Evolutionary conservation across 495 filamentous ascomycete genomes (phyloP).

Genomic region (Hypomontagnella monticulosa): DNA sequence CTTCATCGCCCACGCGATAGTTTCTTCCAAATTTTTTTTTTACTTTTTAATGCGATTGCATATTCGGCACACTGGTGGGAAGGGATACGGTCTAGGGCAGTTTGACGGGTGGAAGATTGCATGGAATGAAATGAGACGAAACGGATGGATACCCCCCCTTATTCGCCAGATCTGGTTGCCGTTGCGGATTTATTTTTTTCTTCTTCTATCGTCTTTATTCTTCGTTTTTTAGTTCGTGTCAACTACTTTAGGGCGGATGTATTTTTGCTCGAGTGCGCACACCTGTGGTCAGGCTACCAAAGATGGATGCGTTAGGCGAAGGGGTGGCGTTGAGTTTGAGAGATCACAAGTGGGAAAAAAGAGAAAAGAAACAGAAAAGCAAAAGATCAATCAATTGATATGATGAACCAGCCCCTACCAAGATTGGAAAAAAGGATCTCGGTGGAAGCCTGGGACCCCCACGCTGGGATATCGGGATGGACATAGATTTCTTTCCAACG

Average conservation of each 20-base stretch:
- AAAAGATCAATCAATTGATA: too few species aligned
- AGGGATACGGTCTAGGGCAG: conserved; percentile 37
- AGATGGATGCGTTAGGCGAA: conserved; percentile 33
- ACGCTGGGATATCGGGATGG: conserved; percentile 42
- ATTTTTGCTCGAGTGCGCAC: conserved; percentile 31
- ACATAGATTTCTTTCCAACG: conserved; percentile 49
- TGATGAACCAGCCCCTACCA: conserved; percentile 30
- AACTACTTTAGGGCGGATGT: conserved; percentile 42
- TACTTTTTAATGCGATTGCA: conserved; percentile 44
- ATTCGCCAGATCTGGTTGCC: conserved; percentile 43
- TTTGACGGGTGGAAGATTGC: conserved; percentile 47
- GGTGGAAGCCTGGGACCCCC: conserved; percentile 36
- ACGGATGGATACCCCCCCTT: conserved; percentile 49
- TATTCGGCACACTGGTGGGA: conserved; percentile 40
- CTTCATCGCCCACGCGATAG: conserved; percentile 48
- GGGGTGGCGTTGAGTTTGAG: conserved; percentile 37
- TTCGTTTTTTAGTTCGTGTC: conserved; percentile 41
- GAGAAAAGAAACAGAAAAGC: conserved; percentile 35
- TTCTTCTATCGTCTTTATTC: conserved; percentile 9
- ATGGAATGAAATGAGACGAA: conserved; percentile 48
- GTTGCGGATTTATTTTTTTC: conserved; percentile 25
- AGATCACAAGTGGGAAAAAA: conserved; percentile 27
- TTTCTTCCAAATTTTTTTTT: conserved; percentile 16
- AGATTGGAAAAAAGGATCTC: conserved; percentile 43
- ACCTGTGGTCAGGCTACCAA: conserved; percentile 45